A percentile compares a stretch with the other conserved stretches of the same genome.
Evolutionary conservation across 176 grass and related monocot species (phyloP).

Genomic region (Thinopyrum elongatum): DNA sequence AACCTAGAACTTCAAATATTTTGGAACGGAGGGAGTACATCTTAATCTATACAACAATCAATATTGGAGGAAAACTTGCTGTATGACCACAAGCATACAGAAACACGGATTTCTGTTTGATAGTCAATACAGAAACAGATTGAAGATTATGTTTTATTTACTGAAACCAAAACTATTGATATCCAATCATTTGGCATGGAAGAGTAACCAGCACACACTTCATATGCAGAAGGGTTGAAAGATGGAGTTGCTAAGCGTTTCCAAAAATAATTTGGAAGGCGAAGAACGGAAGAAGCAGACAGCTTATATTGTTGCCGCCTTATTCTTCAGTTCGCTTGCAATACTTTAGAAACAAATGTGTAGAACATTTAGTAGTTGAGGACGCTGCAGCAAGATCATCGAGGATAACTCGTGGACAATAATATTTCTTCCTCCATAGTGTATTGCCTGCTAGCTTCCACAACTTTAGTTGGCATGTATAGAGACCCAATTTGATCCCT

Average conservation of each 20-base stretch:
- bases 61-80: too few species aligned
- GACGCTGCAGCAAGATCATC: neutral
- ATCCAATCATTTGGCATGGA: neutral
- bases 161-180: neutral
- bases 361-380: neutral
- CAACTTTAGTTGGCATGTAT: neutral
- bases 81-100: neutral
- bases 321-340: too few species aligned
- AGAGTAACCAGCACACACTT: neutral
- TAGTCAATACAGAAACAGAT: neutral
- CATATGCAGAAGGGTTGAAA: neutral
- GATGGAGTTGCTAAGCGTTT: too few species aligned
- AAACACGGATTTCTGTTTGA: neutral
- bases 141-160: neutral
- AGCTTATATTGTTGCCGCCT: too few species aligned
- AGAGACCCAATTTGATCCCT: neutral
- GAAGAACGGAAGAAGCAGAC: too few species aligned
- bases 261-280: too few species aligned
- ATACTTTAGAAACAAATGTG: neutral
- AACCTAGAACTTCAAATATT: too few species aligned
- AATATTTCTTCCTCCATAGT: neutral
- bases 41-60: too few species aligned
- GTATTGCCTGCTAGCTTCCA: neutral
- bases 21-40: too few species aligned
- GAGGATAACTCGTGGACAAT: neutral